Conservation (phyloP, 2,329 filamentous ascomycete species). For the Scytalidium lignicola region DNA sequence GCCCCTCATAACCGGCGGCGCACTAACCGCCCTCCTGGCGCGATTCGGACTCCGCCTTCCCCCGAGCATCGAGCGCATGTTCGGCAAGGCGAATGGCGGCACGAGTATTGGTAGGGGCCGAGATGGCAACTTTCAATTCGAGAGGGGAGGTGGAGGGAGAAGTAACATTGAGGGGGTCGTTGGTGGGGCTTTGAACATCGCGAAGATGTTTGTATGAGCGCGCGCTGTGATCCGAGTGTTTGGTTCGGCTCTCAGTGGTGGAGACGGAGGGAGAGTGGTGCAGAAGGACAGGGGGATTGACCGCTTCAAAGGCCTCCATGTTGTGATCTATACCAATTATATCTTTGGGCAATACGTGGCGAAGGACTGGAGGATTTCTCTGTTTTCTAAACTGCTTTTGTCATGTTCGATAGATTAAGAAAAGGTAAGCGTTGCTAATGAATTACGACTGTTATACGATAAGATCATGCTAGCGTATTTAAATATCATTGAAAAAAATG, state of each 20-base stretch:
- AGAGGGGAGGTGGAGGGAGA: constrained; percentile 10
- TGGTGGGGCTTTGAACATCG: constrained; percentile 24
- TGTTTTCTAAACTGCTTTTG: neutral
- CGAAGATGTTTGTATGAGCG: constrained; percentile 29
- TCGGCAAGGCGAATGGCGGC: constrained; percentile 35
- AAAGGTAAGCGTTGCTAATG: neutral
- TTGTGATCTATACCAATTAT: neutral
- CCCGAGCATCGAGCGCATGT: constrained; percentile 49
- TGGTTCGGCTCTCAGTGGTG: neutral
- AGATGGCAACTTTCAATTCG: constrained; percentile 13
- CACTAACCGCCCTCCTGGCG: constrained; percentile 69
- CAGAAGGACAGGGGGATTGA: neutral
- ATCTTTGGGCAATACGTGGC: neutral
- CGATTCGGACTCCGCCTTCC: constrained; percentile 78
- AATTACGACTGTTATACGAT: neutral
- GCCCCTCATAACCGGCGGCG: constrained; percentile 80
- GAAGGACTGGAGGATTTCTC: neutral
- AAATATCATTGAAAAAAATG: neutral
- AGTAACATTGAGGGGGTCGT: constrained; percentile 21
- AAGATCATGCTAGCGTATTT: neutral
- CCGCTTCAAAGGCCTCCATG: neutral
- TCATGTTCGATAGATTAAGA: neutral
- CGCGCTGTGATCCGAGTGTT: neutral
- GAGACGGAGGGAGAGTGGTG: neutral
- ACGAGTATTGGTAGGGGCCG: constrained; percentile 1